Conservation (phyloP, 345 rosid species). For the Dipteronia dyeriana region DNA sequence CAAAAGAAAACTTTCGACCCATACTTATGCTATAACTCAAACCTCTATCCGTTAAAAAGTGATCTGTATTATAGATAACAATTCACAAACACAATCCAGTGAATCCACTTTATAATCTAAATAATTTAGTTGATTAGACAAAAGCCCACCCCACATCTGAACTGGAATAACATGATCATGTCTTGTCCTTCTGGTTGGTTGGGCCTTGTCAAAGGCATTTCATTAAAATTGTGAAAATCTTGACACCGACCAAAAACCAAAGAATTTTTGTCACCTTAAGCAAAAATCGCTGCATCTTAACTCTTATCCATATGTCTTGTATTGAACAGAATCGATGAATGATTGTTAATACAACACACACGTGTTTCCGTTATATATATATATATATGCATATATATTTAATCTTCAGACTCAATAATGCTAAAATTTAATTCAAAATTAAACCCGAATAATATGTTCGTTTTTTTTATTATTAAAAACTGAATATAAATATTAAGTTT, state of each 20-base stretch:
- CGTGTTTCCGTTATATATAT: too few relatives aligned
- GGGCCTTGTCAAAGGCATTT: neutral
- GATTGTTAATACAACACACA: too few relatives aligned
- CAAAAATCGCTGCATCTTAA: neutral
- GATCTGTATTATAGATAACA: neutral
- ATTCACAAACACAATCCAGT: neutral
- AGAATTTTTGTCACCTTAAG: neutral
- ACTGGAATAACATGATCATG: neutral
- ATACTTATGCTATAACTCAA: too few relatives aligned
- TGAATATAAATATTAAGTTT: too few relatives aligned
- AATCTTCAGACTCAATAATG: too few relatives aligned
- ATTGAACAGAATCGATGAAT: neutral
- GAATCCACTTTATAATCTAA: neutral
- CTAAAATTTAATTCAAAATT: too few relatives aligned
- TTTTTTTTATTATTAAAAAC: too few relatives aligned
- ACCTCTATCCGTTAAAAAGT: too few relatives aligned
- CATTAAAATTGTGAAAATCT: neutral
- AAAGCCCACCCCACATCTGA: neutral
- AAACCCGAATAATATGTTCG: too few relatives aligned
- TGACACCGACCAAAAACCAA: neutral
- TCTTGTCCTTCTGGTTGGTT: too few relatives aligned
- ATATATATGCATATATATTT: too few relatives aligned
- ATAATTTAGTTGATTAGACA: conserved; percentile 11
- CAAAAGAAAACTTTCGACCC: too few relatives aligned
- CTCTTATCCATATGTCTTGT: neutral